A percentile compares a stretch with the other conserved stretches of the same genome.
Evolutionary conservation across 2,329 filamentous ascomycete genomes (phyloP).

Genomic region (Neoscytalidium dimidiatum): DNA sequence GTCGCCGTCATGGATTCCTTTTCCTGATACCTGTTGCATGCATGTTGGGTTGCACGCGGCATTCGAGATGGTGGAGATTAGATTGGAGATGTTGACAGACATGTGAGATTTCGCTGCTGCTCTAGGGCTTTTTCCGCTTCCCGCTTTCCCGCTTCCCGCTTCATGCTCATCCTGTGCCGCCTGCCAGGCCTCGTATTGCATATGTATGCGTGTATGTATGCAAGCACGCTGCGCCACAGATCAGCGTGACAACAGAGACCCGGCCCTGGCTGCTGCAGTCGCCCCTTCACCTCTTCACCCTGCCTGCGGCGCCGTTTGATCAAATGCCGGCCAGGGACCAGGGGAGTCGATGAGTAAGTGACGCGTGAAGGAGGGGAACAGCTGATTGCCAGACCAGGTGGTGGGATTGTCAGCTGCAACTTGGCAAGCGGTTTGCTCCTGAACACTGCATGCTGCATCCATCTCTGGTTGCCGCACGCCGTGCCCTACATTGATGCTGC

Average conservation of each 20-base stretch:
- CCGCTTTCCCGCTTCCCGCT: too few relatives aligned
- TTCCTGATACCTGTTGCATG: neutral
- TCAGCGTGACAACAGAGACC: neutral
- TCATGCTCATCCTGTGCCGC: too few relatives aligned
- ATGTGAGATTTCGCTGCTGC: neutral
- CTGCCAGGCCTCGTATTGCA: neutral
- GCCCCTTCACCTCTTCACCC: neutral
- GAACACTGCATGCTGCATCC: neutral
- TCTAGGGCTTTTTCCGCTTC: neutral
- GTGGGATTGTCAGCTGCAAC: neutral
- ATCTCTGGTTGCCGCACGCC: neutral
- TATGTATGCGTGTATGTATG: neutral
- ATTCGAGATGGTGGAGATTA: slow-evolving; percentile 1
- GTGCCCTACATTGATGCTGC: neutral
- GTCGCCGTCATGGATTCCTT: neutral
- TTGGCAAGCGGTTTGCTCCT: neutral
- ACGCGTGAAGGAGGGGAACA: too few relatives aligned
- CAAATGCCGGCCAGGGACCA: neutral
- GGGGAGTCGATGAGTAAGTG: too few relatives aligned
- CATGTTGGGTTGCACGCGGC: neutral
- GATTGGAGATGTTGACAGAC: neutral
- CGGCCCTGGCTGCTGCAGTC: neutral
- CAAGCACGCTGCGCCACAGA: neutral
- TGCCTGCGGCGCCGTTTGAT: neutral
- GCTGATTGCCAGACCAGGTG: too few relatives aligned